Base-by-base conservation (phyloP, 805 yeast genomes). In the Starmerella tilneyi region DNA sequence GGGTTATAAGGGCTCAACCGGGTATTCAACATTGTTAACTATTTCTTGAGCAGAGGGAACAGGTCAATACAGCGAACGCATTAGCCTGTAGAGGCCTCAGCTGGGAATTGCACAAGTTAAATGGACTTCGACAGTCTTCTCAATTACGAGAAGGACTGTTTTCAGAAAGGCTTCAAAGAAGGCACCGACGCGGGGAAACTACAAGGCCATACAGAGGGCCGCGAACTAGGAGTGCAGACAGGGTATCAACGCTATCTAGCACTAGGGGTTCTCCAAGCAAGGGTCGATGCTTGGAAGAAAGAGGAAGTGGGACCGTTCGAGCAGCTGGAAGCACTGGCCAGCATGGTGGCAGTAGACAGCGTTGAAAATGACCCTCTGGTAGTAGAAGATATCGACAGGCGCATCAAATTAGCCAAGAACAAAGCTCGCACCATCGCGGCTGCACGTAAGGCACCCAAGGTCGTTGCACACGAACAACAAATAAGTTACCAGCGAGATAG, bases 181-280 rank as follows among this genome's bases (percentile, higher is more conserved):
- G 97, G 95, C 1, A 72, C 72, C 31, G 62, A 65, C 4, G 80
- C 74, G 41, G 81, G 85, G 0, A 64, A 76, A 1, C 61, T 59
- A 39, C 73, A 76, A 34, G 86, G 85, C 39, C 69, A 63, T 42
- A 52, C 68, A 2, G 96, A 86, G 59, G 96, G 96, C 1, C 81
- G 79, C 57, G 85, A 84, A 57, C 79, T 77, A 53, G 97, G 97
- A 0, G 70, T 71, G 44, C 63, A 64, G 44, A 57, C 68, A 16
- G 66, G 70, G 26, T 63, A 60, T 53, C 61, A 63, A 52, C 47
- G 64, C 21, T 58, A 74, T 55, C 53, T 84, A 2, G 58, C 83
- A 0, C 59, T 86, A 1, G 96, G 96, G 0, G 78, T 82, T 45
- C 68, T 81, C 31, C 59, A 69, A 45, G 78, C 81, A 15, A 55